Percentiles rank a stretch among this genome's conserved stretches.
Evolutionary conservation across 306 rosid genomes (phyloP).

Genomic region (Sophora flavescens): DNA sequence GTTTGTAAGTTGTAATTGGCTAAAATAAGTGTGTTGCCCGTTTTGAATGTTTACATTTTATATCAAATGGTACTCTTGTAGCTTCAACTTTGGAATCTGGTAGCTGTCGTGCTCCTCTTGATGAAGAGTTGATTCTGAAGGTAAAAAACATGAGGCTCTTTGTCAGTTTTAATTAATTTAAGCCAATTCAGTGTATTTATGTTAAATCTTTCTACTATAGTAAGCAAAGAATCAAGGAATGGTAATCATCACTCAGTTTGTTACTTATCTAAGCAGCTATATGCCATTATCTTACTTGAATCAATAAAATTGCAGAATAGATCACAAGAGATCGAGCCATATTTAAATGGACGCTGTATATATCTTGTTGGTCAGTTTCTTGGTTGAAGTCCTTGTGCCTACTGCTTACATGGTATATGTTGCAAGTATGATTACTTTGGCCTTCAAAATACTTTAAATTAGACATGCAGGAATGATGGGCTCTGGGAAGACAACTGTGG

Average conservation of each 20-base stretch:
- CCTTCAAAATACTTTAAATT: constrained; percentile 42
- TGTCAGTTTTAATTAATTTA: constrained; percentile 24
- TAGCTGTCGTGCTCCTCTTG: constrained; percentile 42
- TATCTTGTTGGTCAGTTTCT: constrained; percentile 94
- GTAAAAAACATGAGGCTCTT: constrained; percentile 35
- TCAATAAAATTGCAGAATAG: constrained; percentile 74
- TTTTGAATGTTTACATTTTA: constrained; percentile 37
- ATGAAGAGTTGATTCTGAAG: constrained; percentile 57
- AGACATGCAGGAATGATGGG: constrained; percentile 97
- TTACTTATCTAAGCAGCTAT: constrained; percentile 34
- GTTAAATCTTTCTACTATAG: constrained; percentile 12
- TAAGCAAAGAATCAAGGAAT: constrained; percentile 14
- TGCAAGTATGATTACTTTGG: constrained; percentile 29
- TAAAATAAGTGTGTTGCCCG: not conserved
- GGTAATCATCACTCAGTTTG: constrained; percentile 37
- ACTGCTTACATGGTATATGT: constrained; percentile 37
- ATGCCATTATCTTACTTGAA: constrained; percentile 58
- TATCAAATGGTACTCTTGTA: constrained; percentile 45
- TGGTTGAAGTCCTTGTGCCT: constrained; percentile 48
- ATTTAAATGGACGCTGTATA: constrained; percentile 87
- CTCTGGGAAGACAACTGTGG: constrained; percentile 97
- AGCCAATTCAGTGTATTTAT: constrained; percentile 25
- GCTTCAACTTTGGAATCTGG: constrained; percentile 58
- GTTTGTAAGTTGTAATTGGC: constrained; percentile 5
- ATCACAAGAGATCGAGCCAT: constrained; percentile 71